Evolutionary conservation across 208 protist genomes (phyloP), one percentile per base, ranked within the genome.

Genomic region (Leptomonas pyrrhocoris): DNA sequence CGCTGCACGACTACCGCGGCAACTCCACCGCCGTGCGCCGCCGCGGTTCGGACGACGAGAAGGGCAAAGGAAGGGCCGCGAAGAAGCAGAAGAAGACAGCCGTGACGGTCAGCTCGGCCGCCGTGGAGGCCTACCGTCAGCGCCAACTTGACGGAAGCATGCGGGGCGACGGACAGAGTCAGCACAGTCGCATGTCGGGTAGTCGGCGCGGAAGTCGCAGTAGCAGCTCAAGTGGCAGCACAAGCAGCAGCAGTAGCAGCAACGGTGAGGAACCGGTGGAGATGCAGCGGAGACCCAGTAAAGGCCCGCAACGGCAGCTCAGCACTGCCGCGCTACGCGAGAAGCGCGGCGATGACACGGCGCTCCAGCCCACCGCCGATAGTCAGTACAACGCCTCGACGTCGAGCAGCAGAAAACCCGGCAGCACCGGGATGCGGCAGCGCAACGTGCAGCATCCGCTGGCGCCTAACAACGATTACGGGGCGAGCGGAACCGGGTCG

Each of bases 71-170:
- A 0, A 31, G 7, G 11, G 43, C 2, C 34, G 31, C 51, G 61
- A 54, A 48, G 36, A 15, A 36, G 45, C 18, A n/a, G 16, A 50
- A 64, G 27, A 57, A 68, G 43, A 49, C 45, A 16, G 43, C 50
- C 7, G 61, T 68, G 36, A 21, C 34, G 18, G 34, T 69, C 5
- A 66, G 64, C 55, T 67, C 66, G 0, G 65, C 31, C 0, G 76
- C 76, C 27, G 49, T 81, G 18, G 70, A 67, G 28, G 69, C 65
- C 13, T 81, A 81, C 50, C 69, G 60, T 3, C 60, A 61, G 58
- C 76, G 76, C 4, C 59, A 42, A 23, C 2, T 64, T 23, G 50
- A 42, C 18, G 34, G 30, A 7, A 19, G 21, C 27, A 23, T 27
- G 0, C 27, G 25, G 12, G 45, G 49, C 27, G 56, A 58, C 11